phyloP scores from a whole-genome alignment of 805 yeast genomes.

The Kluyveromyces siamensis region DNA sequence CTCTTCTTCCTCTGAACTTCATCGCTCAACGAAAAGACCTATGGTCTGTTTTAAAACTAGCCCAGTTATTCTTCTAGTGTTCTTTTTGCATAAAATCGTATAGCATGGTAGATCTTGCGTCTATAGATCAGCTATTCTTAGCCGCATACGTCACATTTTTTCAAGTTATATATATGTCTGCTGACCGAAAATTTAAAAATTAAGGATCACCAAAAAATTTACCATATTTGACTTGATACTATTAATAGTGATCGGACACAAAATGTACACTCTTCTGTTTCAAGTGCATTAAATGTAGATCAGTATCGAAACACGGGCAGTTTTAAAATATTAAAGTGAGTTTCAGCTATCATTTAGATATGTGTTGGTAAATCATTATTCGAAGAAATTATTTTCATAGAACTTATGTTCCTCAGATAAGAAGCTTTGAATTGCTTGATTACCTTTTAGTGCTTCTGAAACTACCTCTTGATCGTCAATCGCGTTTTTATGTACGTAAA shows the following conservation, averaged over 20 bases:
- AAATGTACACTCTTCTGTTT: not conserved
- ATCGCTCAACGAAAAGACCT: not conserved
- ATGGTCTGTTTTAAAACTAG: not conserved
- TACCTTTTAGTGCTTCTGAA: slow-evolving; percentile 10
- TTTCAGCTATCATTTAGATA: not conserved
- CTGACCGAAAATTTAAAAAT: not conserved
- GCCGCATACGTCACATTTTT: not conserved
- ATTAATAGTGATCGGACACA: not conserved
- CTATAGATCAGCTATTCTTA: no score
- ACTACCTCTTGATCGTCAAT: slow-evolving; percentile 13
- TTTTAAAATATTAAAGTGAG: no score
- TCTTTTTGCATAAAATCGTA: no score
- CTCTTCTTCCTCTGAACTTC: not conserved
- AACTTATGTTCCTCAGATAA: not conserved
- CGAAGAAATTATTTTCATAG: not conserved
- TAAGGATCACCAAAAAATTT: not conserved
- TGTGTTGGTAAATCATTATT: not conserved
- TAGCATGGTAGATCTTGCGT: no score
- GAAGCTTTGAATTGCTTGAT: slow-evolving; percentile 13
- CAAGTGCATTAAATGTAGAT: not conserved
- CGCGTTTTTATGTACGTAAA: slow-evolving; percentile 14
- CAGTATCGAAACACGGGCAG: no score
- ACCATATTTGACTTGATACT: not conserved
- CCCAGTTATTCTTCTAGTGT: not conserved
- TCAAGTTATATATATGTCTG: not conserved